These are phyloP conservation scores for Phlebopus sp. DNA, from an alignment of 1,284 basidiomycete species.

Conservation along the genomic window DNA sequence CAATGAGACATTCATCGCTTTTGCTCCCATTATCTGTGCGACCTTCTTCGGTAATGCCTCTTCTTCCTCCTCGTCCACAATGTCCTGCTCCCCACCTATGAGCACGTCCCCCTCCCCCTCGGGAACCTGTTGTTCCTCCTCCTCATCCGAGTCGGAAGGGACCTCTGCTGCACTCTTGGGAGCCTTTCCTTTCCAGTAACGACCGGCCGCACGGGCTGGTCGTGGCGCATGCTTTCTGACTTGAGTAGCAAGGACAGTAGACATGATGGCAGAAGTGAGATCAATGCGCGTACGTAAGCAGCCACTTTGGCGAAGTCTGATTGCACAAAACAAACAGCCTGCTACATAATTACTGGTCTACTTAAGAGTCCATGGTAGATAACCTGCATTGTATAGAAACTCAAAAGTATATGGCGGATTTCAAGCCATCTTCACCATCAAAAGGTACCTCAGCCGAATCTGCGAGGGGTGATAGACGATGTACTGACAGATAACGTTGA, in stretches of 20 bases:
- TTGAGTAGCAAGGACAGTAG: conserved; percentile 32
- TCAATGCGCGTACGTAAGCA: not conserved
- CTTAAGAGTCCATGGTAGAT: not conserved
- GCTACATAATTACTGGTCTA: not conserved
- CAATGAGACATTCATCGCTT: conserved; percentile 67
- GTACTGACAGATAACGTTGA: conserved; percentile 29
- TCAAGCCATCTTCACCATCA: conserved; percentile 40
- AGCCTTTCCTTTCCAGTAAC: conserved; percentile 83
- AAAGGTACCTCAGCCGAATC: conserved; percentile 41
- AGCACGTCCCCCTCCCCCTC: conserved; percentile 54
- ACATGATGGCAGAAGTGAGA: conserved; percentile 20
- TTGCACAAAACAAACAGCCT: too few species aligned
- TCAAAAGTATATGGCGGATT: too few species aligned
- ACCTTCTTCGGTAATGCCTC: conserved; percentile 37
- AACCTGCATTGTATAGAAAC: not conserved
- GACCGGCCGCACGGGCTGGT: conserved; percentile 66
- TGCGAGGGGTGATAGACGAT: conserved; percentile 44
- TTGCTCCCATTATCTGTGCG: conserved; percentile 35
- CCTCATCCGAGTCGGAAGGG: conserved; percentile 61
- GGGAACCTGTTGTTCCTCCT: conserved; percentile 50
- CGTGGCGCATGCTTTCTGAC: conserved; percentile 68
- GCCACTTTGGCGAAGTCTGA: not conserved
- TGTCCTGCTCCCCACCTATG: conserved; percentile 52
- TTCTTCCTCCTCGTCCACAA: conserved; percentile 43
- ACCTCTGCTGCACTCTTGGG: conserved; percentile 65